Conservation (phyloP, 192 early-diverging fungal species). For the Coemansia interrupta region DNA sequence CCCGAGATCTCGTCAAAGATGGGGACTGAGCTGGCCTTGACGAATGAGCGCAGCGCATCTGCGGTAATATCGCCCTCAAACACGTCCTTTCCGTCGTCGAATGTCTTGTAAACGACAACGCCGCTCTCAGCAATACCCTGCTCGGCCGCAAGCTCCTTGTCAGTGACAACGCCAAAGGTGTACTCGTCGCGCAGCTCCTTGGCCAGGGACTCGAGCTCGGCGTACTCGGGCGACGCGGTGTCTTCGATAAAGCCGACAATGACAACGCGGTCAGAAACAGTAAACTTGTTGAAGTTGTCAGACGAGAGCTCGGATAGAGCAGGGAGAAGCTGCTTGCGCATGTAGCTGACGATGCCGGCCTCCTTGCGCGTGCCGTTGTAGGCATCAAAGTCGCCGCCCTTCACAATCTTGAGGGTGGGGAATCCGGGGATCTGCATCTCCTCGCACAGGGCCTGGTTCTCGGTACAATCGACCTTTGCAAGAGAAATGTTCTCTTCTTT, state of each 20-base stretch:
- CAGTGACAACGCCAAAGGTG: conserved; percentile 76
- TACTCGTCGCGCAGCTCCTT: conserved; percentile 81
- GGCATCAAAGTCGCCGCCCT: conserved; percentile 61
- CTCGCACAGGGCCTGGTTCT: conserved; percentile 76
- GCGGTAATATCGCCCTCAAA: conserved; percentile 62
- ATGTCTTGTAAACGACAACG: conserved; percentile 84
- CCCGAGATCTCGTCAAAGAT: conserved; percentile 86
- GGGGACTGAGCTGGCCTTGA: conserved; percentile 79
- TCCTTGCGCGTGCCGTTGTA: conserved; percentile 89
- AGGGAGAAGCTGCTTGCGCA: conserved; percentile 91
- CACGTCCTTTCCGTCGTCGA: conserved; percentile 81
- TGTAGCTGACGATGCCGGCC: conserved; percentile 83
- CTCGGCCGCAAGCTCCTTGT: conserved; percentile 57
- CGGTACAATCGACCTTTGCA: conserved; percentile 97
- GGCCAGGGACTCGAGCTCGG: conserved; percentile 65
- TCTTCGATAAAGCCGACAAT: conserved; percentile 78
- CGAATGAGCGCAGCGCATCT: conserved; percentile 61
- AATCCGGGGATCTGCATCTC: conserved; percentile 82
- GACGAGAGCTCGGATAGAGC: conserved; percentile 67
- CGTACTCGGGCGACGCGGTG: conserved; percentile 62
- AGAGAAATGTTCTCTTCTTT: conserved; percentile 71
- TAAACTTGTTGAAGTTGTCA: conserved; percentile 72
- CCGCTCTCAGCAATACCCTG: conserved; percentile 59
- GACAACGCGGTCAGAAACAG: conserved; percentile 82
- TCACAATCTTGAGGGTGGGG: conserved; percentile 91